Percentiles rank a stretch among this genome's conserved stretches.
Conservation (phyloP, 805 yeast species). For the Saccharomyces paradoxus region DNA sequence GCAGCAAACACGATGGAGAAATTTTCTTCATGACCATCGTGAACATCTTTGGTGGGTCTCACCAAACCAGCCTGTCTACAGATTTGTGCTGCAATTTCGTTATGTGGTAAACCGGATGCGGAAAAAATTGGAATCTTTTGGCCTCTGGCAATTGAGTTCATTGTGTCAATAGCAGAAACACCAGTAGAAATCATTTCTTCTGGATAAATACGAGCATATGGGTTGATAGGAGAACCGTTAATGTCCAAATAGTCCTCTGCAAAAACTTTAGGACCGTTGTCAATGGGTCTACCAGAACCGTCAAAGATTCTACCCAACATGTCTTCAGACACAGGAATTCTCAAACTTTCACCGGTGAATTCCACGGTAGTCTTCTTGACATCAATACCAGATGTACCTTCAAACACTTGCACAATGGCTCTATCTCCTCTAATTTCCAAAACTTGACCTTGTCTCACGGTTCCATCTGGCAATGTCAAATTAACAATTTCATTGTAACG, state of each 20-base stretch:
- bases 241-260: slow-evolving; percentile 98
- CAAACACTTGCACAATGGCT: slow-evolving; percentile 97
- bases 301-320: slow-evolving; percentile 96
- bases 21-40: slow-evolving; percentile 98
- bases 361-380: slow-evolving; percentile 96
- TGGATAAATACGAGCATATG: slow-evolving; percentile 96
- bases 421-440: slow-evolving; percentile 94
- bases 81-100: slow-evolving; percentile 98
- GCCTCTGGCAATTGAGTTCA: slow-evolving; percentile 99
- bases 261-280: slow-evolving; percentile 94
- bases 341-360: slow-evolving; percentile 90
- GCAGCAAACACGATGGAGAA: slow-evolving; percentile 99
- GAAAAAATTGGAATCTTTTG: slow-evolving; percentile 98
- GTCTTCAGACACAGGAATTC: slow-evolving; percentile 93
- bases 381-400: slow-evolving; percentile 98
- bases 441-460: slow-evolving; percentile 93
- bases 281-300: slow-evolving; percentile 98
- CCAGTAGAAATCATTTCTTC: slow-evolving; percentile 99
- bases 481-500: slow-evolving; percentile 95
- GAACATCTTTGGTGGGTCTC: slow-evolving; percentile 98
- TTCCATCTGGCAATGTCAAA: slow-evolving; percentile 92
- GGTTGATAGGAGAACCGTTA: slow-evolving; percentile 98
- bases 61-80: slow-evolving; percentile 99
- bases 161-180: slow-evolving; percentile 95
- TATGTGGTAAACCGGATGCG: slow-evolving; percentile 98